phyloP scores from a whole-genome alignment of 2,329 filamentous ascomycete species.

The Furcasterigmium sp. region DNA sequence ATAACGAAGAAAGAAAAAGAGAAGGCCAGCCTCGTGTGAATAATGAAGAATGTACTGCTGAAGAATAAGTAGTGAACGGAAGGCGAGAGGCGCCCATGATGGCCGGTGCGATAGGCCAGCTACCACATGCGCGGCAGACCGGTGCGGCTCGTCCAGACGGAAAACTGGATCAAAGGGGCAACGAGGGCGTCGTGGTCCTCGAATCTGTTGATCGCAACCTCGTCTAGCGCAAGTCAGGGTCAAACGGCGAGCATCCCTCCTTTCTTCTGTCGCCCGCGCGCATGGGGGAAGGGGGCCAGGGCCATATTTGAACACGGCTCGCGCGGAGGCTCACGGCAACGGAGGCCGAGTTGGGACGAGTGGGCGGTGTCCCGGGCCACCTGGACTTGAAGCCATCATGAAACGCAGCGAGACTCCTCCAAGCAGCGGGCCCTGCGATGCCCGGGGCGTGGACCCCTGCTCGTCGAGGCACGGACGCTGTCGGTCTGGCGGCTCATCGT shows the following conservation, averaged over 20 bases:
- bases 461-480: neutral
- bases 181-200: neutral
- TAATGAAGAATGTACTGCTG: neutral
- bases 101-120: neutral
- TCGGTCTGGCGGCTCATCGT: neutral
- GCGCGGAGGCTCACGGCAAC: neutral
- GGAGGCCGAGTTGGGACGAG: neutral
- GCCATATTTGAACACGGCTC: neutral
- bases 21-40: neutral
- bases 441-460: neutral
- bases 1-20: neutral
- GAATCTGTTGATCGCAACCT: neutral
- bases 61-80: neutral
- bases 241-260: neutral
- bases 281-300: neutral
- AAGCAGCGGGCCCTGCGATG: neutral
- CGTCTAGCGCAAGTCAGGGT: neutral
- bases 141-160: neutral
- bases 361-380: neutral
- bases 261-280: neutral
- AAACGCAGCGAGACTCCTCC: slow-evolving; percentile 7
- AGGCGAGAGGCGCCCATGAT: neutral
- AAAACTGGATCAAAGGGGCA: neutral
- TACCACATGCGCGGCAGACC: neutral
- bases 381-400: slow-evolving; percentile 13